Evolutionary conservation across 139 green algal species (phyloP).

Genomic region (Gonium pectorale): DNA sequence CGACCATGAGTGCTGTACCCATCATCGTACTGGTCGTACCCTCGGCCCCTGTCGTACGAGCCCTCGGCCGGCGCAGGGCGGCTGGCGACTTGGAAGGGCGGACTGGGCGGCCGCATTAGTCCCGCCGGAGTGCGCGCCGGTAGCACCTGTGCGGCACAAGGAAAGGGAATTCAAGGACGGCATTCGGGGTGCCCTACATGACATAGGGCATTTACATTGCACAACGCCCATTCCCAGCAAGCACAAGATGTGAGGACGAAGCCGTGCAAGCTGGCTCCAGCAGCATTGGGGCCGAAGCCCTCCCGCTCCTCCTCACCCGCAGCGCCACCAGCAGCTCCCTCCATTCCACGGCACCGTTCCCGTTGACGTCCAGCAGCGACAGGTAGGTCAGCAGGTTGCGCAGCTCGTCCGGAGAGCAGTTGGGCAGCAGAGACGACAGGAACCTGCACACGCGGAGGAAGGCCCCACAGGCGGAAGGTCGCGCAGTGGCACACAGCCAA

Average conservation of each 20-base stretch:
- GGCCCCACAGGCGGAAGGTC: no score
- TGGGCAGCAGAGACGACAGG: constrained; percentile 45
- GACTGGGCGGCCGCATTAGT: constrained; percentile 3
- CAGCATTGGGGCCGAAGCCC: not conserved
- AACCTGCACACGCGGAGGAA: constrained; percentile 27
- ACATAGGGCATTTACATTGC: no score
- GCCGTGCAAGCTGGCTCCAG: not conserved
- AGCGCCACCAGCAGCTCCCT: constrained; percentile 44
- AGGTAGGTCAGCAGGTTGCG: constrained; percentile 43
- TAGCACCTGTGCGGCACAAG: constrained; percentile 9
- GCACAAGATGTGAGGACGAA: no score
- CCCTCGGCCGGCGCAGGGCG: not conserved
- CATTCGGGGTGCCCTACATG: no score
- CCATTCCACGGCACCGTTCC: constrained; percentile 34
- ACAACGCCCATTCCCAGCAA: no score
- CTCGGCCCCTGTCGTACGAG: not conserved
- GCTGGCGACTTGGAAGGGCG: constrained; percentile 2
- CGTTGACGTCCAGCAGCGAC: constrained; percentile 48
- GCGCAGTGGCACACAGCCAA: no score
- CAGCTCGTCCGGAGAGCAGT: constrained; percentile 25
- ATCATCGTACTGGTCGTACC: not conserved
- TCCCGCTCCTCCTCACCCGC: not conserved
- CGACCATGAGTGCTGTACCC: no score
- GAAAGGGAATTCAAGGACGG: no score
- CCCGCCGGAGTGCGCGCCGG: not conserved